Conservation (phyloP, 352 stramenopile genomes). For the Hyaloperonospora arabidopsidis region DNA sequence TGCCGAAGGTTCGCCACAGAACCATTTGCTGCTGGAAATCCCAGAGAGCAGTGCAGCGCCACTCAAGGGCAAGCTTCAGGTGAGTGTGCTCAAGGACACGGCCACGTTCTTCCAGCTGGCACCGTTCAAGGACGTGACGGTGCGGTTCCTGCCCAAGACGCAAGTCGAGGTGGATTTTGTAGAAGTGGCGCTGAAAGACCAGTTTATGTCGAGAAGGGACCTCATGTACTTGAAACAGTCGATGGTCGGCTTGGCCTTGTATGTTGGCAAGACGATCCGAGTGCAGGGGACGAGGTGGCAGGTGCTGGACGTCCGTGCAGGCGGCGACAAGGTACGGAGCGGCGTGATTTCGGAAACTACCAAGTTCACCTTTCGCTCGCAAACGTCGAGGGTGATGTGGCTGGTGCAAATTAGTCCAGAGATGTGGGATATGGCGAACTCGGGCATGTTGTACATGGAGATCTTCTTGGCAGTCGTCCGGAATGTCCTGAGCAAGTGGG, state of each 20-base stretch:
- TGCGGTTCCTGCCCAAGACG: slow-evolving; percentile 73
- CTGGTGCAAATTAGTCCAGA: slow-evolving; percentile 94
- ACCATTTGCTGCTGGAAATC: slow-evolving; percentile 75
- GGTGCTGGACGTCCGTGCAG: slow-evolving; percentile 86
- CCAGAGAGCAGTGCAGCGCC: slow-evolving; percentile 53
- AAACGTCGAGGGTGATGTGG: slow-evolving; percentile 95
- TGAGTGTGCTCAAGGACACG: slow-evolving; percentile 80
- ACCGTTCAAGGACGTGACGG: slow-evolving; percentile 72
- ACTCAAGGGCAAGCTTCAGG: slow-evolving; percentile 69
- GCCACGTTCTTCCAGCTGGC: slow-evolving; percentile 62
- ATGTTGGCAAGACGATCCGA: slow-evolving; percentile 71
- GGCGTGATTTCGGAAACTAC: slow-evolving; percentile 93
- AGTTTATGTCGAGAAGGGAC: slow-evolving; percentile 89
- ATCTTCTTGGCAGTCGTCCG: slow-evolving; percentile 78
- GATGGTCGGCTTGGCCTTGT: slow-evolving; percentile 57
- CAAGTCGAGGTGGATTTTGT: slow-evolving; percentile 83
- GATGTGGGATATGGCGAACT: slow-evolving; percentile 91
- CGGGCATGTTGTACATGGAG: slow-evolving; percentile 85
- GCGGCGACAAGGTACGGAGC: slow-evolving; percentile 77
- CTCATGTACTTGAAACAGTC: slow-evolving; percentile 81
- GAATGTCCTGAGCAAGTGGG: slow-evolving; percentile 87
- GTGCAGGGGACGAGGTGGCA: slow-evolving; percentile 72
- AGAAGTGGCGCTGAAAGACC: slow-evolving; percentile 86
- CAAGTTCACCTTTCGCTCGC: slow-evolving; percentile 93
- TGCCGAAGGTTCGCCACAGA: slow-evolving; percentile 34